Percentiles rank a stretch among this genome's conserved stretches.
These are phyloP conservation scores for Nakaseomyces glabratus DNA, from an alignment of 1,139 yeast species.

Conservation along the genomic window DNA sequence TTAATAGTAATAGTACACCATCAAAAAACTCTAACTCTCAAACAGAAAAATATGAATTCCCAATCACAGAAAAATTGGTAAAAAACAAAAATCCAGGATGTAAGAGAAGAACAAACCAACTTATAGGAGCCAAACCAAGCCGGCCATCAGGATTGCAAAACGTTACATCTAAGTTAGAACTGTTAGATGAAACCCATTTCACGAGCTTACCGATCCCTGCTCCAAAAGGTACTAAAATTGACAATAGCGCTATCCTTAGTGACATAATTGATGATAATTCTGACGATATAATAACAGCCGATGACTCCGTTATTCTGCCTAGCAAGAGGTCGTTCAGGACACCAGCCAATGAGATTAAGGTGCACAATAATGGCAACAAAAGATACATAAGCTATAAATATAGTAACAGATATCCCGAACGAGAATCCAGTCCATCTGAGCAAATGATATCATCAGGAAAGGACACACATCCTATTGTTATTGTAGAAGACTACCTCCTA, in stretches of 20 bases:
- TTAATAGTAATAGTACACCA: conserved; percentile 28
- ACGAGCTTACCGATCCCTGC: conserved; percentile 28
- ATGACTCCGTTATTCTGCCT: conserved; percentile 6
- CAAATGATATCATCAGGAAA: conserved; percentile 5
- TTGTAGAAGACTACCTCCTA: conserved; percentile 26
- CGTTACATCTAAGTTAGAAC: conserved; percentile 25
- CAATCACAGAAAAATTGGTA: neutral
- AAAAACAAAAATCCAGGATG: conserved; percentile 10
- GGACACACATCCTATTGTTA: conserved; percentile 19
- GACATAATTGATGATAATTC: conserved; percentile 6
- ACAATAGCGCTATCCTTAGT: conserved; percentile 7
- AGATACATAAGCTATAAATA: conserved; percentile 20
- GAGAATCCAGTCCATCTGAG: conserved; percentile 2
- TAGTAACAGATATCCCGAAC: conserved; percentile 6
- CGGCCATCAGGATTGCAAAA: conserved; percentile 17
- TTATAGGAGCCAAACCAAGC: conserved; percentile 24
- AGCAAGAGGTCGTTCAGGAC: conserved; percentile 11
- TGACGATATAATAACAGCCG: neutral
- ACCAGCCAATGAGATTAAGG: conserved; percentile 16
- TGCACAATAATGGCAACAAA: conserved; percentile 18
- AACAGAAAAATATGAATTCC: too few species aligned
- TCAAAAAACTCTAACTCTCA: conserved; percentile 12
- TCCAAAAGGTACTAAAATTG: conserved; percentile 13
- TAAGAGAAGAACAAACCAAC: conserved; percentile 19
- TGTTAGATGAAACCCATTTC: conserved; percentile 24